These are phyloP conservation scores for Toxoplasma gondii DNA, from an alignment of 169 alveolate species.

Conservation along the genomic window DNA sequence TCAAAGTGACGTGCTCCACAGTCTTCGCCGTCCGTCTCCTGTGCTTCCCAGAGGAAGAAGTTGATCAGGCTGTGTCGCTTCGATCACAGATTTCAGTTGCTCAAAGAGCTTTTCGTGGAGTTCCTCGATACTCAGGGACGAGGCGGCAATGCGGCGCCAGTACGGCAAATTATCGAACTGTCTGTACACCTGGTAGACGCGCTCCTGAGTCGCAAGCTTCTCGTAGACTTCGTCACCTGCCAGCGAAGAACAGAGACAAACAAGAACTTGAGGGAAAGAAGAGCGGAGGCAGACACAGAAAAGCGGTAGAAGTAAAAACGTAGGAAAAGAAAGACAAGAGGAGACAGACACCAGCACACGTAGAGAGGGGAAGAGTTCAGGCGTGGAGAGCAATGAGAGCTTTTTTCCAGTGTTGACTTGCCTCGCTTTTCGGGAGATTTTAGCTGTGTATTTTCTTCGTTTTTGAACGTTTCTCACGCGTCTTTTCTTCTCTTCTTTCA, in stretches of 20 bases:
- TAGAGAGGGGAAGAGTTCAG: no score
- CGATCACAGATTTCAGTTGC: neutral
- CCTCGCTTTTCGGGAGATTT: no score
- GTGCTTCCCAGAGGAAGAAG: neutral
- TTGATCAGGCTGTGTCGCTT: neutral
- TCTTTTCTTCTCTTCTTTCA: no score
- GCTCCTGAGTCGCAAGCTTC: neutral
- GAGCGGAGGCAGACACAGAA: no score
- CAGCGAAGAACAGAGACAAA: neutral
- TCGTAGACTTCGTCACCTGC: neutral
- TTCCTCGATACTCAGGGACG: neutral
- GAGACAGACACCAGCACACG: no score
- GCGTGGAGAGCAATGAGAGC: no score
- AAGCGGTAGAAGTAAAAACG: no score
- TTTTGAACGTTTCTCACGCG: no score
- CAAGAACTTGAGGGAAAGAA: neutral
- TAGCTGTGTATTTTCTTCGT: no score
- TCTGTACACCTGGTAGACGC: neutral
- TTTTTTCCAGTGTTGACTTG: no score
- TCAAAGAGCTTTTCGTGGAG: neutral
- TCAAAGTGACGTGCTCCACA: neutral
- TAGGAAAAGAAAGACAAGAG: neutral
- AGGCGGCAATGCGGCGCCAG: neutral
- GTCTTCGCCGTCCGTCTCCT: neutral
- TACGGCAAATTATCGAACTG: constrained; percentile 9